Base-by-base conservation (phyloP, 116 monocot genomes). In the Trichopus zeylanicus region DNA sequence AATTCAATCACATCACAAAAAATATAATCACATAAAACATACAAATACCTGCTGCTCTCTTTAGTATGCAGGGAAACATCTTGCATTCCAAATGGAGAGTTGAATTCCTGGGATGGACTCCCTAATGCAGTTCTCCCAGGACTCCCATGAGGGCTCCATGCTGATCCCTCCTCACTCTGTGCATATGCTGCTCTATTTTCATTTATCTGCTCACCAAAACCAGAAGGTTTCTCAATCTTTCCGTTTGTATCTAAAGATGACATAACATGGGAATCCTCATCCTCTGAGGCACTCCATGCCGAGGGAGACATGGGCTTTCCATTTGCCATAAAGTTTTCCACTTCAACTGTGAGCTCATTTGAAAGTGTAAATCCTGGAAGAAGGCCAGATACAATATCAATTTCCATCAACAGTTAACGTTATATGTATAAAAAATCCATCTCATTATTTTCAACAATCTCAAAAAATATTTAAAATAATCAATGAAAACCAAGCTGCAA, bases 51-150 rank as follows among this genome's bases (percentile, higher is more conserved):
- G 53, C 64, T 55, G 54, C 51, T 77, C 58, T 80, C 86, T 76
- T 78, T 83, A 65, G 53, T 67, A 29, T 55, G 81, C 3, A 81
- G 84, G n/a, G 89, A 92, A 30, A 46, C 18, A 66, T 78, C 82
- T 61, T 75, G 60, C 18, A 49, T 56, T 2, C 29, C 67, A 66
- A 66, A 67, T 26, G 65, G 31, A 38, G 69, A 57, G 51, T 67
- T 42, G 53, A 75, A 64, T 26, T 69, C 67, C 54, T 65, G 66
- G 65, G 75, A 65, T 31, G 79, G 75, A 62, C 65, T 78, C 5
- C 77, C 97, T 29, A 74, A 69, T 26, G 73, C 60, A 66, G 59
- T 77, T 78, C 75, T 80, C 56, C 80, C 75, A 25, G 91, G 84
- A 80, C 84, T 88, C 30, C 64, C 59, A 56, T 65, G 67, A 53